Base-by-base conservation (phyloP, 108 stramenopile genomes). In the Cyclotella baltica region DNA sequence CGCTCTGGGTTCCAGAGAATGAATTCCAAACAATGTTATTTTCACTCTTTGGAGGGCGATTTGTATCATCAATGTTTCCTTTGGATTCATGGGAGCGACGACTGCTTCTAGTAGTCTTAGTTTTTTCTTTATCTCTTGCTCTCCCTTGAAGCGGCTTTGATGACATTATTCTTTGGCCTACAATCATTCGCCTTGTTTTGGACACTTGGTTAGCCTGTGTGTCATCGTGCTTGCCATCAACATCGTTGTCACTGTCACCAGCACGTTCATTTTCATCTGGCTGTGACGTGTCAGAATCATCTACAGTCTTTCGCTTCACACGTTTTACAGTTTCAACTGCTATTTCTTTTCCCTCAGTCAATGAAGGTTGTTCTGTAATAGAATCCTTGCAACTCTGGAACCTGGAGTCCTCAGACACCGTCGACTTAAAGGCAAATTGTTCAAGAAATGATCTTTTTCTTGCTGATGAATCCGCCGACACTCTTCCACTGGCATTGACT, bases 1-100 rank as follows among this genome's bases (percentile, higher is more conserved):
- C 70, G 53, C 74, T 56, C 34, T 76, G 66, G 11, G 86, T 83
- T 30, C 83, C 83, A 46, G 61, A 33, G 58, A 86, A 86, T 16
- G 75, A 59, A 30, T 55, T 72, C 86, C 86, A 86, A 25, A 75
- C 62, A 20, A 63, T 64, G 30, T 67, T 67, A 20, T 61, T 25
- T 27, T 23, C 34, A 23, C 33, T 28, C 46, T 55, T 71, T 10
- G 18, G 2, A 48, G 19, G n/a, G 47, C 6, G 19, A 48, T 48
- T 48, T n/a, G 4, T n/a, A 61, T 34, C 59, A 61, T 34, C 30
- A 33, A 20, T 33, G 2, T 56, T 25, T 56, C 22, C 13, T 43
- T 43, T 56, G 11, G 20, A 22, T 27, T n/a, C 1, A 23, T 56
- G 4, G 55, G 22, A 25, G 2, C 55, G 55, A n/a, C 22, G 11